phyloP scores from a whole-genome alignment of 306 rosid genomes.

The Coriaria nepalensis region DNA sequence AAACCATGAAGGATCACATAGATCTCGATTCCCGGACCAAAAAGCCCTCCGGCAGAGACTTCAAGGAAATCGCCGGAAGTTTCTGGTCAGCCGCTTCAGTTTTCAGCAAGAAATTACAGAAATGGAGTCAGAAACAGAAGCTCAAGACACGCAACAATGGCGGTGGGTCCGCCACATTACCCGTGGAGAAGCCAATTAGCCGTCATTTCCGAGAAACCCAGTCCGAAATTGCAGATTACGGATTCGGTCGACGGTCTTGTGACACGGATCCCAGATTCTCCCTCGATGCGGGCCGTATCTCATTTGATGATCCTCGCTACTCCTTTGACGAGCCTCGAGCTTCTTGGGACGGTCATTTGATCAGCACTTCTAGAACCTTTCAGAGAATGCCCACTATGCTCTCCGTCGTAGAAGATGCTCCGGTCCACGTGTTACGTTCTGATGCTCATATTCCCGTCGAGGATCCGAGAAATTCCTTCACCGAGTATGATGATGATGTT shows the following conservation, averaged over 20 bases:
- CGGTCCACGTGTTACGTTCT: slow-evolving; percentile 51
- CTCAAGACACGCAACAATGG: slow-evolving; percentile 71
- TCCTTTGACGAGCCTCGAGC: slow-evolving; percentile 94
- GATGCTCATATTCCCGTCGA: slow-evolving; percentile 79
- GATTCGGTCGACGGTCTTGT: slow-evolving; percentile 91
- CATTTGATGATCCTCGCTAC: slow-evolving; percentile 78
- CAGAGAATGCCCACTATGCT: slow-evolving; percentile 86
- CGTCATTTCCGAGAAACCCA: slow-evolving; percentile 91
- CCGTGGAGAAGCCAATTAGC: slow-evolving; percentile 87
- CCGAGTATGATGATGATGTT: slow-evolving; percentile 29
- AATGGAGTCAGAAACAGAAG: slow-evolving; percentile 98
- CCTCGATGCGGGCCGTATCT: slow-evolving; percentile 63
- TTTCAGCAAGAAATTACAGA: slow-evolving; percentile 90
- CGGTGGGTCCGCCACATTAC: slow-evolving; percentile 60
- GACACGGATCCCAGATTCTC: slow-evolving; percentile 96
- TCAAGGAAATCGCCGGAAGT: slow-evolving; percentile 86
- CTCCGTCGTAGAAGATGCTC: slow-evolving; percentile 88
- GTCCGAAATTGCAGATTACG: slow-evolving; percentile 98
- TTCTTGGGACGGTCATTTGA: slow-evolving; percentile 87
- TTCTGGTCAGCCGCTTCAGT: slow-evolving; percentile 98
- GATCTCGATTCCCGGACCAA: slow-evolving; percentile 80
- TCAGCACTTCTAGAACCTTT: slow-evolving; percentile 32
- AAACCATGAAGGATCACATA: slow-evolving; percentile 80
- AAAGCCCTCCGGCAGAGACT: slow-evolving; percentile 61
- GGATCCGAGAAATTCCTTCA: slow-evolving; percentile 35